Conservation (phyloP, 495 filamentous ascomycete species). For the Lophiostoma macrostomum region DNA sequence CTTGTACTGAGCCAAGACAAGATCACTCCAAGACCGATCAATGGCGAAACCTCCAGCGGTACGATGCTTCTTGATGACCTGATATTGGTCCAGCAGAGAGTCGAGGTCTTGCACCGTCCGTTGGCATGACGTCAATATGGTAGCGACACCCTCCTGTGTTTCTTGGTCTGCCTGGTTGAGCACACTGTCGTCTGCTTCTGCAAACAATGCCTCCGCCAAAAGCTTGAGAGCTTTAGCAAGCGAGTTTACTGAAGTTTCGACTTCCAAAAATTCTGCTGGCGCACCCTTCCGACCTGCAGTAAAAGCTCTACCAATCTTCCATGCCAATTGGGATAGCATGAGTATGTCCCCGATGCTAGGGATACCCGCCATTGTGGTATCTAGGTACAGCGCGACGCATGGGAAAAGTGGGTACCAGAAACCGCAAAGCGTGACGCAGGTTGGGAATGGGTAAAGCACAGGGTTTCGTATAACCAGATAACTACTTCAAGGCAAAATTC, state of each 20-base stretch:
- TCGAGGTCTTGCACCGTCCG: conserved; percentile 41
- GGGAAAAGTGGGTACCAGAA: background rate
- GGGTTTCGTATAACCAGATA: too few relatives aligned
- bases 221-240: conserved; percentile 41
- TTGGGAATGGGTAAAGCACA: too few relatives aligned
- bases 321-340: conserved; percentile 44
- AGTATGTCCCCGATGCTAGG: conserved; percentile 45
- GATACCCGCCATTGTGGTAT: conserved; percentile 22
- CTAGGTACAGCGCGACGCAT: conserved; percentile 2
- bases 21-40: conserved; percentile 41
- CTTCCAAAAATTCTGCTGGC: conserved; percentile 42
- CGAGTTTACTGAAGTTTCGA: conserved; percentile 41
- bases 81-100: conserved; percentile 42
- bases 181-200: conserved; percentile 37
- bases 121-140: conserved; percentile 37
- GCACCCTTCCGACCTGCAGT: conserved; percentile 41
- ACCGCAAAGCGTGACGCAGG: background rate
- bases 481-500: too few relatives aligned
- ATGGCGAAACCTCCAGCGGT: conserved; percentile 37
- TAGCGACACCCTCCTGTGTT: conserved; percentile 35
- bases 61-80: conserved; percentile 38
- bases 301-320: conserved; percentile 45
- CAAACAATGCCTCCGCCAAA: conserved; percentile 41
- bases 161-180: conserved; percentile 35
- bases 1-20: conserved; percentile 38